phyloP scores from a whole-genome alignment of 352 stramenopile species.

The Plasmopara viticola region DNA sequence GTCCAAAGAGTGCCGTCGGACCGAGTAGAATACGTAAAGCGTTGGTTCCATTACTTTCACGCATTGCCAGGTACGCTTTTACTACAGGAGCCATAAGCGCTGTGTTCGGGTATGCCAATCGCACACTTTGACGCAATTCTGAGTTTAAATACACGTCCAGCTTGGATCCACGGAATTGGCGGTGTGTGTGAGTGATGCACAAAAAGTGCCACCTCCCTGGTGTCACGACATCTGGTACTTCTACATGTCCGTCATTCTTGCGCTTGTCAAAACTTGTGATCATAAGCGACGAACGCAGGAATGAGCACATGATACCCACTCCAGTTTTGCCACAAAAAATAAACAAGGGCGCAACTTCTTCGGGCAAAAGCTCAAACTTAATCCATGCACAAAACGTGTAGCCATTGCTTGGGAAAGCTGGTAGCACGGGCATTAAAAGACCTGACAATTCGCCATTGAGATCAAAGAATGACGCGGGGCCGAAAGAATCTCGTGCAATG shows the following conservation, averaged over 20 bases:
- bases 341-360: constrained; percentile 68
- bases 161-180: constrained; percentile 77
- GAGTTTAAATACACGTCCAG: constrained; percentile 76
- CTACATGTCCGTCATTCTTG: constrained; percentile 78
- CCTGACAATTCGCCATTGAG: constrained; percentile 74
- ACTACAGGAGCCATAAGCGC: constrained; percentile 69
- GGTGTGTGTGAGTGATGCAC: constrained; percentile 79
- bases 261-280: constrained; percentile 82
- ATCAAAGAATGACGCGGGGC: constrained; percentile 78
- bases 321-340: constrained; percentile 74
- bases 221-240: constrained; percentile 64
- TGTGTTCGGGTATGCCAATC: constrained; percentile 74
- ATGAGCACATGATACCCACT: constrained; percentile 73
- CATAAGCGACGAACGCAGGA: constrained; percentile 68
- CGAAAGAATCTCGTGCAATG: constrained; percentile 78
- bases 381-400: constrained; percentile 85
- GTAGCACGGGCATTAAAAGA: constrained; percentile 57
- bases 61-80: constrained; percentile 73
- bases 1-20: constrained; percentile 52
- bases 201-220: constrained; percentile 72
- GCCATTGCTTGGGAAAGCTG: constrained; percentile 69
- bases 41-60: constrained; percentile 57
- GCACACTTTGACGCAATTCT: constrained; percentile 64
- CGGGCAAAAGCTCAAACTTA: constrained; percentile 71
- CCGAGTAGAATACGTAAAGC: constrained; percentile 57